phyloP scores from a whole-genome alignment of 2,329 filamentous ascomycete species.

The Arthrobotrys iridis region DNA sequence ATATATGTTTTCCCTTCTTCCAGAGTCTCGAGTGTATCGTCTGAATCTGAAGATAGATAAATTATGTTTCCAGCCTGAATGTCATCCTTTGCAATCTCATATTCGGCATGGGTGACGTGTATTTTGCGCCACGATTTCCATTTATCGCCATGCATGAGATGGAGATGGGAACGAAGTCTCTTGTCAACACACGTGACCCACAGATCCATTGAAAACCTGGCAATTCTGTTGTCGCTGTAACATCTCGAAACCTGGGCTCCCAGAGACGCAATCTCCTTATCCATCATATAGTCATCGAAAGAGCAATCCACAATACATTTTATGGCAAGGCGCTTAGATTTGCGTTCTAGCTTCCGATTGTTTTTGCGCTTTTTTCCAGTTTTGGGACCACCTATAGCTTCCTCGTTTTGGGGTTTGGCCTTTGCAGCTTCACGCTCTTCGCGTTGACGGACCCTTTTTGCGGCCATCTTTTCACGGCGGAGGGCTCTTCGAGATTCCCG shows the following conservation, averaged over 20 bases:
- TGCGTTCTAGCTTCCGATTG: constrained; percentile 59
- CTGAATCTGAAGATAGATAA: constrained; percentile 92
- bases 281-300: constrained; percentile 89
- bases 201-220: constrained; percentile 75
- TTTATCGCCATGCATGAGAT: constrained; percentile 75
- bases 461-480: constrained; percentile 63
- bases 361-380: constrained; percentile 59
- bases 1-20: constrained; percentile 92
- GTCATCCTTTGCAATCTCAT: constrained; percentile 73
- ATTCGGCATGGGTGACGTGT: constrained; percentile 77
- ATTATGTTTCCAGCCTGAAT: constrained; percentile 78
- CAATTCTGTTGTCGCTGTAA: constrained; percentile 85
- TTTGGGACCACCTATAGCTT: constrained; percentile 61
- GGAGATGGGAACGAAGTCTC: constrained; percentile 78
- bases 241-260: constrained; percentile 83
- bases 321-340: constrained; percentile 73
- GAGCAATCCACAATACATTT: constrained; percentile 88
- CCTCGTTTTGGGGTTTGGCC: constrained; percentile 65
- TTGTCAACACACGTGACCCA: constrained; percentile 82
- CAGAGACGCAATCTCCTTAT: constrained; percentile 81
- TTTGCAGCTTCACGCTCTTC: constrained; percentile 66
- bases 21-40: constrained; percentile 80
- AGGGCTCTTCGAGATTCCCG: constrained; percentile 68
- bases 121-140: constrained; percentile 84
- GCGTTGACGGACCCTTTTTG: constrained; percentile 66